Base-by-base conservation (phyloP, 495 filamentous ascomycete species). In the Neurospora sublineolata region DNA sequence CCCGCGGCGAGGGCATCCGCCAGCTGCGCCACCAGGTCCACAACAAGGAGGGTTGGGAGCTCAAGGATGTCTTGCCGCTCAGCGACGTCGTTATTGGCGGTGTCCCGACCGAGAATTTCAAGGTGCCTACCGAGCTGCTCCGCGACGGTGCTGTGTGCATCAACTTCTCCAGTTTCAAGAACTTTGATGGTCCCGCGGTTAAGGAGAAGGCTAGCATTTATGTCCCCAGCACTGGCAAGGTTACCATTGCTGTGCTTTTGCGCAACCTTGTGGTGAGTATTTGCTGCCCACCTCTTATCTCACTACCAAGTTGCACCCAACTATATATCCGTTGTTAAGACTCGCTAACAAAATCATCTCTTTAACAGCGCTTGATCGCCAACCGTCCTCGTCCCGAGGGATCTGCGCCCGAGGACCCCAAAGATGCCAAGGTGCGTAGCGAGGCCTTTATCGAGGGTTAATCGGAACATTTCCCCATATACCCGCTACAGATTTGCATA, bases 161-260 rank as follows among this genome's bases (percentile, higher is more conserved):
- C 80, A 99, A 99, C 81, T 97, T 99, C 81, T 97, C 93, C 18
- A 96, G 91, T 52, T 93, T 93, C 79, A 94, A 94, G 86, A 99
- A 99, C 82, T 99, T 99, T 80, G 89, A 88, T 70, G 83, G 82
- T 4, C 87, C 89, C 0, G 91, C 90, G 69, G 88, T 99, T 64
- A 97, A 95, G 82, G 91, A 96, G 77, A 94, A 92, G 82, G 95
- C 95, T 3, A 92, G 92, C n/a, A 94, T 99, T 76, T 99, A 96
- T 73, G 94, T 98, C 8, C 95, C 95, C 7, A 94, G 94, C 3
- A 96, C 96, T 76, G 95, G 95, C 69, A 99, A 97, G 83, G 95
- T 99, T 36, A 99, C 95, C 1, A 97, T 98, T 79, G 91, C 94
- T 12, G 89, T 98, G 18, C 82, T 99, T 72, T 84, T 97, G 73